Percentiles rank a stretch among this genome's conserved stretches.
Conservation (phyloP, 1,284 basidiomycete genomes). For the Pseudozyma sp. region DNA sequence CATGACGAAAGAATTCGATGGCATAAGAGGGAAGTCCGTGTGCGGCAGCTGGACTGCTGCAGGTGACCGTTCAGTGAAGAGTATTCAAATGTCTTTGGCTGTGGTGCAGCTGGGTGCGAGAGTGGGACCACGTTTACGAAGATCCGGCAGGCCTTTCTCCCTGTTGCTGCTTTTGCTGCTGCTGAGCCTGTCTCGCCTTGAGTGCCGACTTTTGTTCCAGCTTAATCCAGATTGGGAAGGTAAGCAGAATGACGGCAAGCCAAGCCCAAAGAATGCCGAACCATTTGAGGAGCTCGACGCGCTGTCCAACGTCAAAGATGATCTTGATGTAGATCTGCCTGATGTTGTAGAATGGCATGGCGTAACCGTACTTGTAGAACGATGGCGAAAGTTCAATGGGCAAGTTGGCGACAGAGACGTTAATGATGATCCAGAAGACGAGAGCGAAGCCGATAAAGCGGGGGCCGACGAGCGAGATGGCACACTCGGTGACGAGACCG, state of each 20-base stretch:
- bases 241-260: conserved; percentile 54
- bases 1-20: too few species aligned
- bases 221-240: conserved; percentile 61
- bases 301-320: conserved; percentile 60
- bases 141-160: neutral
- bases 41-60: too few species aligned
- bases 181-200: conserved; percentile 31
- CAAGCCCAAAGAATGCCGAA: conserved; percentile 65
- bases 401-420: conserved; percentile 57
- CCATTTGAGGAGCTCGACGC: conserved; percentile 56
- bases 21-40: too few species aligned
- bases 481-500: conserved; percentile 56
- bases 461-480: conserved; percentile 55
- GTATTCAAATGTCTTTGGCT: too few species aligned
- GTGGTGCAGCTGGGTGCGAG: neutral
- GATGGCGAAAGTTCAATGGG: conserved; percentile 45
- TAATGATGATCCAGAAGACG: conserved; percentile 61
- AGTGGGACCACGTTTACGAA: neutral
- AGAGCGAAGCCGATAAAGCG: conserved; percentile 59
- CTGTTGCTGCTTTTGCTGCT: conserved; percentile 6
- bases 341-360: conserved; percentile 65
- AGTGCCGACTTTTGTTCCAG: conserved; percentile 32
- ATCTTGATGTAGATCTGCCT: conserved; percentile 58
- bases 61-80: too few species aligned
- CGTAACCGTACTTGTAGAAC: conserved; percentile 61